Base-by-base conservation (phyloP, 2,329 filamentous ascomycete species). In the Stylonectria norvegica region DNA sequence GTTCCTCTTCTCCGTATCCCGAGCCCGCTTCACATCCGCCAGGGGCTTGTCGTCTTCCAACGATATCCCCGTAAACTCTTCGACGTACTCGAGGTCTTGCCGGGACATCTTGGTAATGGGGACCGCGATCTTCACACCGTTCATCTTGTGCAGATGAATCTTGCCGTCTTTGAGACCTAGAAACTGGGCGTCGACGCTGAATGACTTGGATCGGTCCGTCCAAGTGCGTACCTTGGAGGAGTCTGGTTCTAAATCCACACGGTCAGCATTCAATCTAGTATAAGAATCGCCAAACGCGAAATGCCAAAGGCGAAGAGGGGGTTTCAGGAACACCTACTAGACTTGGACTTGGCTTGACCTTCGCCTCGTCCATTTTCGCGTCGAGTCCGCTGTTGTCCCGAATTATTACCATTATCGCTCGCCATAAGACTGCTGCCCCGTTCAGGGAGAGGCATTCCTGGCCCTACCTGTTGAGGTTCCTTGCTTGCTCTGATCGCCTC, bases 121-220 rank as follows among this genome's bases (percentile, higher is more conserved):
- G 4, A 98, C 93, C 7, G 93, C 93, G 65, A 98, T 98, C 67
- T 97, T 97, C 56, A 98, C 89, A 25, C 93, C 93, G 61, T 98
- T 98, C 67, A 89, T 78, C 70, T 98, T 98, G 72, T 98, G 93
- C 16, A 98, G 73, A 65, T 98, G 94, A 51, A 98, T 94, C 66
- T 97, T 97, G 49, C 90, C 89, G 61, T 97, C 93, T 62, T 89
- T 89, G 37, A 97, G 76, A 19, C 89, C 91, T 36, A 98, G 80
- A 59, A 97, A 98, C 62, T 98, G 89, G 12, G 93, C 93, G 52
- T 97, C 93, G 40, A 98, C 93, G 55, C 89, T 97, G 69, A 98
- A 98, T 1, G 90, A 91, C 56, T 91, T 93, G 23, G 89, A 89
- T 53, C 93, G 81, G 66, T 98, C 93, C 20, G 89, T 95, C 93